Conservation (phyloP, 805 yeast species). For the Hermanozyma aechmeae region DNA sequence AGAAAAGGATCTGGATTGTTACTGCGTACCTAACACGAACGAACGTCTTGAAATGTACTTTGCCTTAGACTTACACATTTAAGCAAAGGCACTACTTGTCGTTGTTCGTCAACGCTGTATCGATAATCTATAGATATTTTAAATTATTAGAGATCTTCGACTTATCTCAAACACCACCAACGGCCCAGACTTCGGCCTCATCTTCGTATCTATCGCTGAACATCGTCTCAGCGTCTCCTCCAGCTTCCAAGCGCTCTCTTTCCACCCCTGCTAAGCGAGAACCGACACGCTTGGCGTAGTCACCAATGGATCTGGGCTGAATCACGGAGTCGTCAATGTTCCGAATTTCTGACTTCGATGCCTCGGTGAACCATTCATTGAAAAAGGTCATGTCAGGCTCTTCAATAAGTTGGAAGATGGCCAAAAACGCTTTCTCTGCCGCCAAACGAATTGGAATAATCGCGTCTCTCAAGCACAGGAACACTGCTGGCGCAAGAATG, state of each 20-base stretch:
- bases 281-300: conserved; percentile 88
- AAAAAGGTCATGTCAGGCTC: conserved; percentile 48
- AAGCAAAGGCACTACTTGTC: too few relatives aligned
- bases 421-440: conserved; percentile 81
- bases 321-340: conserved; percentile 38
- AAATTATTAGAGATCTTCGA: too few relatives aligned
- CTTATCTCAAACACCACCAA: conserved; percentile 50
- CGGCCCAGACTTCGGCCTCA: conserved; percentile 80
- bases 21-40: too few relatives aligned
- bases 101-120: too few relatives aligned
- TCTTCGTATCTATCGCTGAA: conserved; percentile 82
- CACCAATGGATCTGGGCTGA: conserved; percentile 69
- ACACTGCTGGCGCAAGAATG: conserved; percentile 60
- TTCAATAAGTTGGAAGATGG: conserved; percentile 62
- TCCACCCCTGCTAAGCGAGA: conserved; percentile 76
- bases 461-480: conserved; percentile 77
- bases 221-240: conserved; percentile 83
- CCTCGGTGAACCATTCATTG: conserved; percentile 51
- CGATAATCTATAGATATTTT: too few relatives aligned
- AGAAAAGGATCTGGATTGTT: too few relatives aligned
- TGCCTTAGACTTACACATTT: too few relatives aligned
- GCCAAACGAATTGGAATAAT: conserved; percentile 88
- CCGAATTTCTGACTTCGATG: conserved; percentile 23
- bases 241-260: conserved; percentile 79
- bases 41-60: too few relatives aligned